Conservation (phyloP, 306 rosid genomes). For the Lupinus albus region DNA sequence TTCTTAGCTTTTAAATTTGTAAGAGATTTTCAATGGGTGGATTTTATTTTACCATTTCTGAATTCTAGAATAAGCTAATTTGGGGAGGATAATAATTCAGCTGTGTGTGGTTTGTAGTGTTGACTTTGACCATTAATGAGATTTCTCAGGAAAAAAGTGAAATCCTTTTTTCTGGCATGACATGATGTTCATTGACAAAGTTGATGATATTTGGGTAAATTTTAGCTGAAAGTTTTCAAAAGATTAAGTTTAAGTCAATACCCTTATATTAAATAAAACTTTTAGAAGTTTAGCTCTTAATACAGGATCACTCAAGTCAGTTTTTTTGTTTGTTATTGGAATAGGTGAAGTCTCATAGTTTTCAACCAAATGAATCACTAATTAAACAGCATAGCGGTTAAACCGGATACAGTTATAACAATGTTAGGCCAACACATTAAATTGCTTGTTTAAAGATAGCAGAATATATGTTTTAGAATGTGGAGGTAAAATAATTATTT, state of each 20-base stretch:
- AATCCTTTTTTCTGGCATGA: not conserved
- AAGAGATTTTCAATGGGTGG: not conserved
- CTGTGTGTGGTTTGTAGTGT: not conserved
- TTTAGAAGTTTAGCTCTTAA: too few species aligned
- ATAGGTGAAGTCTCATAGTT: too few species aligned
- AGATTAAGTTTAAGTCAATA: not conserved
- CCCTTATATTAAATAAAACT: too few species aligned
- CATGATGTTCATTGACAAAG: not conserved
- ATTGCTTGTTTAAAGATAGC: too few species aligned
- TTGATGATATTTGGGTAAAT: not conserved
- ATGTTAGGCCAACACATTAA: too few species aligned
- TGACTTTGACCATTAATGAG: slow-evolving; percentile 9
- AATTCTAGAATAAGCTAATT: slow-evolving; percentile 5
- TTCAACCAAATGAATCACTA: too few species aligned
- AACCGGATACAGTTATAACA: too few species aligned
- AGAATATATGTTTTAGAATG: too few species aligned
- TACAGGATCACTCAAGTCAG: too few species aligned
- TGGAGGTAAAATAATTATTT: too few species aligned
- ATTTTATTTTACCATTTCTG: not conserved
- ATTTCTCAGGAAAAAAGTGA: slow-evolving; percentile 2
- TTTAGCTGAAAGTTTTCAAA: not conserved
- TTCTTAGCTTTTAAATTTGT: slow-evolving; percentile 19
- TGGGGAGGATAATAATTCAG: slow-evolving; percentile 6
- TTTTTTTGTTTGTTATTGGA: too few species aligned
- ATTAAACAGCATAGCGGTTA: too few species aligned